Evolutionary conservation across 2,329 filamentous ascomycete species (phyloP).

Genomic region (Daldinia sp.): DNA sequence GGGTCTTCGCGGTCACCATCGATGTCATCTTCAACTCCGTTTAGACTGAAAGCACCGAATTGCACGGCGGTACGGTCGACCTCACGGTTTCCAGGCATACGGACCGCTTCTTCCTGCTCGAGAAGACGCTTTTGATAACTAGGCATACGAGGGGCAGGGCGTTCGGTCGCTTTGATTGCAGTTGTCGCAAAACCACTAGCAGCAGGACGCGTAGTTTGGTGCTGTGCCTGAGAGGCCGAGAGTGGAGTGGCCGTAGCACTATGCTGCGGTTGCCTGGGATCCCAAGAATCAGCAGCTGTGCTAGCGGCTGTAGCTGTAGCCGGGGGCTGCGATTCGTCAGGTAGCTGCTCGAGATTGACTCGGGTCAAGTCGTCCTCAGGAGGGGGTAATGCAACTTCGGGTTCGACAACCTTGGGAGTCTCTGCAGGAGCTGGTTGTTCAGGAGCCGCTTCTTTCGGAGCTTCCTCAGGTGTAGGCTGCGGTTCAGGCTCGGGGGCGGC

Average conservation of each 20-base stretch:
- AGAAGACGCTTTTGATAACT: constrained; percentile 87
- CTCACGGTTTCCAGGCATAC: constrained; percentile 96
- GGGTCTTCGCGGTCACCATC: constrained; percentile 95
- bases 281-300: constrained; percentile 86
- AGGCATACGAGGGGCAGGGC: constrained; percentile 70
- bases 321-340: constrained; percentile 79
- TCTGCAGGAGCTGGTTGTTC: constrained; percentile 45
- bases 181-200: constrained; percentile 81
- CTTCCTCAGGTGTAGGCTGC: constrained; percentile 50
- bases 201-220: constrained; percentile 64
- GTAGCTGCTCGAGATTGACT: constrained; percentile 90
- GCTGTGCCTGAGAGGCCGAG: constrained; percentile 69
- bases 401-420: constrained; percentile 54
- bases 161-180: constrained; percentile 78
- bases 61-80: constrained; percentile 93
- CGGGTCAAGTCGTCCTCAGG: constrained; percentile 87
- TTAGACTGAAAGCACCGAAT: constrained; percentile 94
- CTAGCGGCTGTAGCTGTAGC: constrained; percentile 86
- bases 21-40: constrained; percentile 84
- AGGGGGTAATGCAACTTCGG: constrained; percentile 68
- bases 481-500: constrained; percentile 49
- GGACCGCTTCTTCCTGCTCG: constrained; percentile 96
- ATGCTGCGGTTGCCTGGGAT: constrained; percentile 67
- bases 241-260: constrained; percentile 73
- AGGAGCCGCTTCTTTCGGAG: constrained; percentile 47